phyloP scores from a whole-genome alignment of 495 filamentous ascomycete species.

The Penicillium ucsense region DNA sequence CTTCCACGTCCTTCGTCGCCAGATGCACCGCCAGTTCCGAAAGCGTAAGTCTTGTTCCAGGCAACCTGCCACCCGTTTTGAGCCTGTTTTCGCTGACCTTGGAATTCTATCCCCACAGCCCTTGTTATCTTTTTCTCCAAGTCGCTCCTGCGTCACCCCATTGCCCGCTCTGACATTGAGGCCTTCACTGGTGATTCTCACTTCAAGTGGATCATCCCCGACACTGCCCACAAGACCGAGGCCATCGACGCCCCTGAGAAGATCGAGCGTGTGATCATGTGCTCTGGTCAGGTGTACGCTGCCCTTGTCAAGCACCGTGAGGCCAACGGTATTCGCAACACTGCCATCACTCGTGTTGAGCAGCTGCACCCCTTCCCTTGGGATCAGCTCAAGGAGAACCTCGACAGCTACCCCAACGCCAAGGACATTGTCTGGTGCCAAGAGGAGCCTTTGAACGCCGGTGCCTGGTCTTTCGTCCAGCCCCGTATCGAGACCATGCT shows the following conservation, averaged over 20 bases:
- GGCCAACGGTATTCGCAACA: constrained; percentile 70
- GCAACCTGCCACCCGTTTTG: not conserved
- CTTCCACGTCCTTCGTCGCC: constrained; percentile 92
- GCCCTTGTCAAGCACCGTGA: constrained; percentile 86
- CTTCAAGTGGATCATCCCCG: constrained; percentile 92
- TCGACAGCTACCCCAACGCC: constrained; percentile 92
- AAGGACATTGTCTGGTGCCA: constrained; percentile 94
- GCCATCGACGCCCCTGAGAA: constrained; percentile 69
- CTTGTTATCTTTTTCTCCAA: constrained; percentile 97
- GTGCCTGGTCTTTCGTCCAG: constrained; percentile 90
- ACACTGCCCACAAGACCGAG: constrained; percentile 62
- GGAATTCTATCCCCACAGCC: constrained; percentile 36
- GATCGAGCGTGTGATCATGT: constrained; percentile 90
- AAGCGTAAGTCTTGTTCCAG: constrained; percentile 62
- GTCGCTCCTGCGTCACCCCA: constrained; percentile 80
- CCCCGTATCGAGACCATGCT: constrained; percentile 92
- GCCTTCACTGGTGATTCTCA: constrained; percentile 84
- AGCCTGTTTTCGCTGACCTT: constrained; percentile 24
- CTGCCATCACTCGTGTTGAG: constrained; percentile 90
- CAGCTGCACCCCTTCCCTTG: constrained; percentile 98
- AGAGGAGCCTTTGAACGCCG: constrained; percentile 95
- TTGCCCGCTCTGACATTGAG: constrained; percentile 79
- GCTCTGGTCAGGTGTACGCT: constrained; percentile 89
- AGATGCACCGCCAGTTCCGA: constrained; percentile 98
- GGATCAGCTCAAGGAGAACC: constrained; percentile 89